Percentiles rank a stretch among this genome's conserved stretches.
phyloP scores from a whole-genome alignment of 495 filamentous ascomycete species.

The Xylaria cubensis region DNA sequence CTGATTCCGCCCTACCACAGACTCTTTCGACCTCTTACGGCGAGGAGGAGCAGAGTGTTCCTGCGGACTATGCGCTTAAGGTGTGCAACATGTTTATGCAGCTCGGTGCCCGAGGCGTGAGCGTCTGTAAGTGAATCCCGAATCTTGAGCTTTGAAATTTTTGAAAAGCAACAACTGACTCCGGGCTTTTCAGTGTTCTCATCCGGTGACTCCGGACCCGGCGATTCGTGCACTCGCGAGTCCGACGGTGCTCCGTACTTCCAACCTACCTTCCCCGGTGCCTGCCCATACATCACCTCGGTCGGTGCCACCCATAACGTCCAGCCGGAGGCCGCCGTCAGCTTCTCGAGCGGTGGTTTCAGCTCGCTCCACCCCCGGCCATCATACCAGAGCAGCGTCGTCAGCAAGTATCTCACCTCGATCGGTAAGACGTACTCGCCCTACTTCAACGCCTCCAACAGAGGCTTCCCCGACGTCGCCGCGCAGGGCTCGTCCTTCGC shows the following conservation, averaged over 20 bases:
- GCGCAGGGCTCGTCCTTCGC: constrained; percentile 64
- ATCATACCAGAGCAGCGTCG: constrained; percentile 63
- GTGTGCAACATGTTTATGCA: constrained; percentile 72
- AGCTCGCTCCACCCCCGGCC: constrained; percentile 68
- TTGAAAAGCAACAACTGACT: not conserved
- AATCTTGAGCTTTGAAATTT: not conserved
- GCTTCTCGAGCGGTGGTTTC: constrained; percentile 74
- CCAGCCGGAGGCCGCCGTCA: constrained; percentile 65
- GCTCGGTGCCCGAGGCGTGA: constrained; percentile 74
- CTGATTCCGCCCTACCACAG: constrained; percentile 64
- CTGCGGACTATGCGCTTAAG: constrained; percentile 64
- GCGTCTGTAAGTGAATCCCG: constrained; percentile 46
- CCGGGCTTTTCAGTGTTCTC: constrained; percentile 56
- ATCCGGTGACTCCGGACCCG: constrained; percentile 77
- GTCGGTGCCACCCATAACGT: constrained; percentile 69
- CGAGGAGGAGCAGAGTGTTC: constrained; percentile 74
- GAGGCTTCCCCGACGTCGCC: constrained; percentile 67
- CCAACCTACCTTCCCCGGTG: constrained; percentile 72
- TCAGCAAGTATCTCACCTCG: constrained; percentile 61
- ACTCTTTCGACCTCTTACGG: constrained; percentile 78
- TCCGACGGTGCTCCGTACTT: constrained; percentile 73
- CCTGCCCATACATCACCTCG: constrained; percentile 75
- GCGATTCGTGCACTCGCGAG: constrained; percentile 61
- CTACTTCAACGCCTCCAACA: constrained; percentile 60
- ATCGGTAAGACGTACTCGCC: constrained; percentile 52